Conservation (phyloP, 148 eudicot genomes). For the Talinum fruticosum region DNA sequence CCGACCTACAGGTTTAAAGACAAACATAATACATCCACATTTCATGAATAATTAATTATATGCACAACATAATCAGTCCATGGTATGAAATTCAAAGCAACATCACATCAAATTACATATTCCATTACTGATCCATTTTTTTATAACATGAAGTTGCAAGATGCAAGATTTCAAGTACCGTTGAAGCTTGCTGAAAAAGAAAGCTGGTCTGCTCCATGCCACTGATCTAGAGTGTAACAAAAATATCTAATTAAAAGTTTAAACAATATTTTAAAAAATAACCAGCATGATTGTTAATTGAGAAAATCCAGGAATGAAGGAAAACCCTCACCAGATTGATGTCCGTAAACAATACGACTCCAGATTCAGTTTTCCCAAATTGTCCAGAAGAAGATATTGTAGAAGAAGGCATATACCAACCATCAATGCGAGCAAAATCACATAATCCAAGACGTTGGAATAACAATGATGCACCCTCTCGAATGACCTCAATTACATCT, state of each 20-base stretch:
- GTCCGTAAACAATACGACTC: slow-evolving; percentile 69
- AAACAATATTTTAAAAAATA: not conserved
- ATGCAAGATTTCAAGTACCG: slow-evolving; percentile 40
- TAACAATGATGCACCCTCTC: slow-evolving; percentile 68
- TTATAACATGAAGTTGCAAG: not conserved
- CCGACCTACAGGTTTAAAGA: slow-evolving; percentile 55
- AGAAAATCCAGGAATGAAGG: slow-evolving; percentile 1
- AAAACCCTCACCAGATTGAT: slow-evolving; percentile 66
- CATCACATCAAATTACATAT: not conserved
- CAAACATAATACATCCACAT: not conserved
- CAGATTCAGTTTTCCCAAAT: slow-evolving; percentile 55
- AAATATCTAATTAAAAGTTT: not conserved
- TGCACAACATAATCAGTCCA: not conserved
- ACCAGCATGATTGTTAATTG: not conserved
- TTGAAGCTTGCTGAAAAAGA: slow-evolving; percentile 92
- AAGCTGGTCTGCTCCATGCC: slow-evolving; percentile 99
- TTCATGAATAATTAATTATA: not conserved
- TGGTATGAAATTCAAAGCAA: not conserved
- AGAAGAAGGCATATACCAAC: slow-evolving; percentile 72
- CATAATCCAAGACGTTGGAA: slow-evolving; percentile 61
- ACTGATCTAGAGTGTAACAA: slow-evolving; percentile 52
- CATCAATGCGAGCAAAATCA: slow-evolving; percentile 96
- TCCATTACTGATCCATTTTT: not conserved
- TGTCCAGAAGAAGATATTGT: slow-evolving; percentile 33
- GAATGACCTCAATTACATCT: slow-evolving; percentile 58